Evolutionary conservation across 1,284 basidiomycete species (phyloP), one percentile per base, ranked within the genome.

Genomic region (Microbotryum intermedium): DNA sequence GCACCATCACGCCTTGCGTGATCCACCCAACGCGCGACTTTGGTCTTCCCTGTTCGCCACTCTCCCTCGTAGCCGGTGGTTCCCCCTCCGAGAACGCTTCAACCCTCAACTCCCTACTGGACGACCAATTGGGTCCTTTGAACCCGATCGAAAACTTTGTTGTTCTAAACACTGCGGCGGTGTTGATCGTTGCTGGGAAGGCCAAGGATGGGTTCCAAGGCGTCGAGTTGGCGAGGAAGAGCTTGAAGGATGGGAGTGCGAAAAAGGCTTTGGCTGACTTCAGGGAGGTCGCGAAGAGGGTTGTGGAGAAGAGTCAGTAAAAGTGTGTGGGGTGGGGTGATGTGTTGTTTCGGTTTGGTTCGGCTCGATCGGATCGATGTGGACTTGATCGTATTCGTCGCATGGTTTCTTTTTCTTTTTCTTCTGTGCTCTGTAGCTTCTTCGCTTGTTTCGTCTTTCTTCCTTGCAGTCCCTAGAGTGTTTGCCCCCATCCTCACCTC

Each of bases 161-260:
- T 59, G 76, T 91, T 57, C 76, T 94, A 75, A 94, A 94, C 71
- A 82, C 90, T 1, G 83, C 88, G 7, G 90, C 89, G 8, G 73
- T 94, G 55, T 76, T 95, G 46, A 83, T 90, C 23, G 83, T 94
- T 4, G 83, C 87, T 3, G 90, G 89, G 2, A 64, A 85, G 46
- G 88, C 85, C 20, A 72, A 73, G 43, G 81, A 84, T 71, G 87
- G 82, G 72, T 81, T 81, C 71, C 82, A 90, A 25, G 91, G 89
- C 2, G 84, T 87, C 0, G 74, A 75, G 58, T 70, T 88, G 66
- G 90, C 90, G n/a, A 76, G 80, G 70, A 80, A 87, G 74, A 86
- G 86, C 60, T 77, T 94, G 23, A 76, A 76, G 34, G 83, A 82
- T 28, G 90, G 91, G 2, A 81, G 79, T 39, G 90, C 90, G 11